These are phyloP conservation scores for Rhypophila decipiens DNA, from an alignment of 495 filamentous ascomycete species.

Conservation along the genomic window DNA sequence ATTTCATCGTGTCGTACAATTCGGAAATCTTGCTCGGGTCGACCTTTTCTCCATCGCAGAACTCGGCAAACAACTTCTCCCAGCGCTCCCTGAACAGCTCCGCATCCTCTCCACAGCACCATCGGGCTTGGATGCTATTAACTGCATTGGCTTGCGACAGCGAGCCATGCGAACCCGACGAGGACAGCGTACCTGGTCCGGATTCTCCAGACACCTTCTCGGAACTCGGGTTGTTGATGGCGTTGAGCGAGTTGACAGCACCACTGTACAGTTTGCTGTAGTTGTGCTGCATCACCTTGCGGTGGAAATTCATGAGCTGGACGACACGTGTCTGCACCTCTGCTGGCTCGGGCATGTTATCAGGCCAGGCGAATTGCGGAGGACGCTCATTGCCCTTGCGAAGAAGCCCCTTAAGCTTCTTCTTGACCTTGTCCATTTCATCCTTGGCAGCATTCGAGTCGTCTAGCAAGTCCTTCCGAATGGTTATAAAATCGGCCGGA, in stretches of 20 bases:
- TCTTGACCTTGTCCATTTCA: slow-evolving; percentile 99
- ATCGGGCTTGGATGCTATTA: slow-evolving; percentile 72
- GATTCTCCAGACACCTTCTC: slow-evolving; percentile 33
- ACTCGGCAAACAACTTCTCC: slow-evolving; percentile 97
- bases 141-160: slow-evolving; percentile 54
- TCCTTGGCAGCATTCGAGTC: slow-evolving; percentile 99
- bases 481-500: slow-evolving; percentile 71
- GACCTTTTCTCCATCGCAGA: slow-evolving; percentile 93
- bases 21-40: slow-evolving; percentile 98
- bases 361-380: slow-evolving; percentile 95
- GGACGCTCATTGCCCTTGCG: slow-evolving; percentile 83
- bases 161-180: slow-evolving; percentile 34
- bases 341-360: slow-evolving; percentile 85
- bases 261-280: slow-evolving; percentile 67
- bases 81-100: slow-evolving; percentile 93
- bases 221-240: slow-evolving; percentile 38
- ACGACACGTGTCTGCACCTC: slow-evolving; percentile 87
- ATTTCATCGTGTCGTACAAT: slow-evolving; percentile 98
- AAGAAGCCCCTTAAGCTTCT: slow-evolving; percentile 88
- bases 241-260: slow-evolving; percentile 52
- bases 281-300: slow-evolving; percentile 87
- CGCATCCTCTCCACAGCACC: slow-evolving; percentile 95
- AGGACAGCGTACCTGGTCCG: slow-evolving; percentile 16
- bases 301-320: slow-evolving; percentile 95
- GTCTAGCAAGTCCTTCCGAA: slow-evolving; percentile 91